phyloP scores from a whole-genome alignment of 495 filamentous ascomycete genomes.

The Massariosphaeria phaeospora region DNA sequence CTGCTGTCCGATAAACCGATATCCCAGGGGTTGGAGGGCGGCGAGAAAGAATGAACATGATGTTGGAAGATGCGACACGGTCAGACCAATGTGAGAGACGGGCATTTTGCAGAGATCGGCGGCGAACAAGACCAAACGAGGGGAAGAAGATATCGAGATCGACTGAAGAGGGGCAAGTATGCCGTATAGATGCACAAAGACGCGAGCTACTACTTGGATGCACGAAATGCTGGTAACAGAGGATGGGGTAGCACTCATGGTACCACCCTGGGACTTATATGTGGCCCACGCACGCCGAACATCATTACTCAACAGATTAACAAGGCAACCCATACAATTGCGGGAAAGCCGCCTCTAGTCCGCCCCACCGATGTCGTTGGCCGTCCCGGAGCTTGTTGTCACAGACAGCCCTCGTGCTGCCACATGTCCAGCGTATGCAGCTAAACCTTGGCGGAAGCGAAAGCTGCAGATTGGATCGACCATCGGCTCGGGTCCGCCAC shows the following conservation, averaged over 20 bases:
- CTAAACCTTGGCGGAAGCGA: conserved; percentile 7
- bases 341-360: conserved; percentile 17
- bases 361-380: conserved; percentile 28
- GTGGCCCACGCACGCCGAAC: neutral
- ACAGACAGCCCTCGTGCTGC: conserved; percentile 23
- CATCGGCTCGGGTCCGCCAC: conserved; percentile 22
- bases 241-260: conserved; percentile 1
- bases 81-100: conserved; percentile 55
- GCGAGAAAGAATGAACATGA: conserved; percentile 77
- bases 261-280: conserved; percentile 21
- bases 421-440: conserved; percentile 29
- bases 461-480: conserved; percentile 17
- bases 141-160: conserved; percentile 17
- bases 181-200: neutral
- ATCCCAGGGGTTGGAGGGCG: conserved; percentile 67
- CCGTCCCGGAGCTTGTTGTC: conserved; percentile 23
- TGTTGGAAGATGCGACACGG: conserved; percentile 69
- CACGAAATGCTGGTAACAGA: no score
- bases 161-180: neutral
- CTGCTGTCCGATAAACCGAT: conserved; percentile 56
- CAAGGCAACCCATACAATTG: conserved; percentile 24
- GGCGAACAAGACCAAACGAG: conserved; percentile 23
- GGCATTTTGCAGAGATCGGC: conserved; percentile 45
- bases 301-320: conserved; percentile 3
- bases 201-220: no score